Evolutionary conservation across 2,329 filamentous ascomycete species (phyloP).

Genomic region (Alternaria viburni): DNA sequence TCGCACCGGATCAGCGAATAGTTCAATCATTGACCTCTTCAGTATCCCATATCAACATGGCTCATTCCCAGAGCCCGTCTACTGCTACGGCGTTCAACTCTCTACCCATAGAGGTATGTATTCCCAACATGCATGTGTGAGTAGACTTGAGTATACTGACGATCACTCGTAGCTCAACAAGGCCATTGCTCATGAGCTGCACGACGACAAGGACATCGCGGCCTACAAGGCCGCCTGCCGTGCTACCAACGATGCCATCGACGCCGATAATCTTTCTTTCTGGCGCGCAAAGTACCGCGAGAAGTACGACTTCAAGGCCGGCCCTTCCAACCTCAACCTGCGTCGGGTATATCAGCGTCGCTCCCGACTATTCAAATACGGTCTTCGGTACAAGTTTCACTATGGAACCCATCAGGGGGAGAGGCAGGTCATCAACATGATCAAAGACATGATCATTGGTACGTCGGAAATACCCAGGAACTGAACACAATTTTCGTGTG

Average conservation of each 20-base stretch:
- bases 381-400: conserved; percentile 24
- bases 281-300: conserved; percentile 56
- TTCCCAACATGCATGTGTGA: neutral
- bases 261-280: conserved; percentile 50
- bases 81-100: conserved; percentile 34
- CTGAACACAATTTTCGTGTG: neutral
- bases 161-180: conserved; percentile 47
- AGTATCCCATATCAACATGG: conserved; percentile 14
- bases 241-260: conserved; percentile 48
- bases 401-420: conserved; percentile 33
- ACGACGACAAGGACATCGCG: conserved; percentile 53
- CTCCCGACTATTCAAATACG: conserved; percentile 27
- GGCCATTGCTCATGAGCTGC: conserved; percentile 46
- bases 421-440: conserved; percentile 43
- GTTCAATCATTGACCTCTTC: neutral
- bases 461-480: conserved; percentile 18
- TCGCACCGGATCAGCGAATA: neutral
- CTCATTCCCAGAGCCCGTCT: conserved; percentile 1
- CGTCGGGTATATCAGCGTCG: conserved; percentile 47
- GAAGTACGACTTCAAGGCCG: conserved; percentile 48
- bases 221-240: conserved; percentile 51
- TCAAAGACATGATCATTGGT: conserved; percentile 56
- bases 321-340: conserved; percentile 36
- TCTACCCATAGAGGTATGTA: conserved; percentile 41
- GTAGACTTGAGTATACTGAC: neutral